Percentiles rank a stretch among this genome's conserved stretches.
These are phyloP conservation scores for Coccomyxa sp. DNA, from an alignment of 139 green algal species.

Conservation along the genomic window DNA sequence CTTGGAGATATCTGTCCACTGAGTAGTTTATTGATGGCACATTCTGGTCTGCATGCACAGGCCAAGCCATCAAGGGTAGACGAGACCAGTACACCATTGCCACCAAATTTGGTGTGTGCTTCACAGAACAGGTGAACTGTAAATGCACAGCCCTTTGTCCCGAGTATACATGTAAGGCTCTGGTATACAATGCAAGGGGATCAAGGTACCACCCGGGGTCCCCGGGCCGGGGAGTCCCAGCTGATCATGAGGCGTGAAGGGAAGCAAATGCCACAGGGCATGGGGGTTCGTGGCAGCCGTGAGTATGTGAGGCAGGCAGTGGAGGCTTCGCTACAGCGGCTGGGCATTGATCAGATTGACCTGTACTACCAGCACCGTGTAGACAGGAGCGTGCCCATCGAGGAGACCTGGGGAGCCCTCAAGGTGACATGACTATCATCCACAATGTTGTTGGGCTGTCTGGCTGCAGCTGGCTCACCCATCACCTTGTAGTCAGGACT, in stretches of 20 bases:
- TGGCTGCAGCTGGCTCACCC: not conserved
- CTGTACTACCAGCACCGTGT: constrained; percentile 52
- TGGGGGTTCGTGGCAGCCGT: not conserved
- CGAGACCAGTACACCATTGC: constrained; percentile 26
- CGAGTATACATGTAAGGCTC: not conserved
- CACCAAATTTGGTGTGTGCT: constrained; percentile 43
- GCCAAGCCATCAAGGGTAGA: constrained; percentile 30
- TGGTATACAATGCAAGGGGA: not conserved
- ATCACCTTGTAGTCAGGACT: not conserved
- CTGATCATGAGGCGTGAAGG: not conserved
- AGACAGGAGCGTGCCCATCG: constrained; percentile 52
- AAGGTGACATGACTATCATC: constrained; percentile 26
- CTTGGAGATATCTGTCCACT: not conserved
- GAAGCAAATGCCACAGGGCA: not conserved
- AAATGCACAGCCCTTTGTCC: not conserved
- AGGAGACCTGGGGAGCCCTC: constrained; percentile 52
- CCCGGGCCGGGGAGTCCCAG: not conserved
- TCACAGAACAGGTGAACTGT: constrained; percentile 12
- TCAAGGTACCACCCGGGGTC: not conserved
- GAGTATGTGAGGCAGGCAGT: constrained; percentile 28
- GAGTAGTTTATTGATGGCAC: not conserved
- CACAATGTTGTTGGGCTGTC: not conserved
- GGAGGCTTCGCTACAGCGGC: constrained; percentile 40
- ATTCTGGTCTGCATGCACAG: not conserved
- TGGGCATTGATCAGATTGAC: constrained; percentile 50